phyloP scores from a whole-genome alignment of 108 stramenopile genomes.

The Phaeodactylum tricornutum region DNA sequence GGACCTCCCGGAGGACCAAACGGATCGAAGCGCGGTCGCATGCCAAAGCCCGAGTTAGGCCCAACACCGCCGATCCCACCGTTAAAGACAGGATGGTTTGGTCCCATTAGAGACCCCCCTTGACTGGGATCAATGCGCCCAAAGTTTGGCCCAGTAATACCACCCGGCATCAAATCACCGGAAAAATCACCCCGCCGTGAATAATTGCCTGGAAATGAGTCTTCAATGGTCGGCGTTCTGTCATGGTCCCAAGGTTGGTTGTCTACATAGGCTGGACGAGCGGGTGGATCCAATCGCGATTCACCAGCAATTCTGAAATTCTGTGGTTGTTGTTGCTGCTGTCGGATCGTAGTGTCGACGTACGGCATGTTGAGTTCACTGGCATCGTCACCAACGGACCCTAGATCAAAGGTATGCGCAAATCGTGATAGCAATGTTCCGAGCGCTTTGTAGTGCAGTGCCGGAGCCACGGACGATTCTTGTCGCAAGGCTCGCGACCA shows the following conservation, averaged over 20 bases:
- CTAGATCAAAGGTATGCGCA: conserved; percentile 41
- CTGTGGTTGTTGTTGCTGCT: background rate
- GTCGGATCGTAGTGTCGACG: background rate
- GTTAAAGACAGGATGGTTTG: conserved; percentile 70
- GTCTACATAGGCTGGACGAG: conserved; percentile 3
- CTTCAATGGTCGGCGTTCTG: conserved; percentile 17
- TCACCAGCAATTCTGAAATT: too few species aligned
- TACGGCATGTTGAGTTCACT: background rate
- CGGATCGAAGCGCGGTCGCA: conserved; percentile 78
- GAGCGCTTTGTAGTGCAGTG: conserved; percentile 59
- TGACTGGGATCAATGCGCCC: conserved; percentile 1
- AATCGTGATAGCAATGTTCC: conserved; percentile 36
- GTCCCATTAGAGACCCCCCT: conserved; percentile 72
- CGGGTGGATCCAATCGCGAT: too few species aligned
- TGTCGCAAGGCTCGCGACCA: conserved; percentile 30
- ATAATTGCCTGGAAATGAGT: conserved; percentile 23
- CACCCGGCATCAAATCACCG: conserved; percentile 62
- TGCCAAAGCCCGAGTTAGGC: conserved; percentile 18
- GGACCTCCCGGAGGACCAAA: conserved; percentile 57
- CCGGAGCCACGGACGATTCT: conserved; percentile 15
- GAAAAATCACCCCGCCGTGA: conserved; percentile 43
- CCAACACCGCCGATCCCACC: conserved; percentile 12
- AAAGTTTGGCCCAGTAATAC: conserved; percentile 25
- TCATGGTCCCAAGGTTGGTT: background rate
- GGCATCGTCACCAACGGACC: conserved; percentile 15